Evolutionary conservation across 2,329 filamentous ascomycete genomes (phyloP), one percentile per base, ranked within the genome.

Genomic region (Aspergillus sp.): DNA sequence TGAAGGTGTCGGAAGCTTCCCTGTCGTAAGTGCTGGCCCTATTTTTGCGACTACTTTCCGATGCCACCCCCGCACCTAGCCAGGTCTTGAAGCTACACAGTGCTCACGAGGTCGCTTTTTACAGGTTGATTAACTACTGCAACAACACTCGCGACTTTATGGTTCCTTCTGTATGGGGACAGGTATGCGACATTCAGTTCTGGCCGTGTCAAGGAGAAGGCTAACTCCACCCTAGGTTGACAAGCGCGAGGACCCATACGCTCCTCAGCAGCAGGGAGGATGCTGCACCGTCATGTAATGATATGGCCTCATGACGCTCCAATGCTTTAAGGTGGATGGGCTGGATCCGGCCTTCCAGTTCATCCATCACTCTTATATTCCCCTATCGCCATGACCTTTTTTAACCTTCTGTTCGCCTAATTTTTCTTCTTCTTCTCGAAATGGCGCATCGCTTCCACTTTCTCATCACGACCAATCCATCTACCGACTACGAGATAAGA

Each of bases 101-200:
- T 19, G 19, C 19, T 19, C 19, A 19, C 19, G 4, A 19, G 5
- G 13, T 27, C 13, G n/a, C 7, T 34, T 40, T 54, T 46, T 41
- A 28, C 64, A 98, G 93, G 70, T 87, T 97, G 68, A 97, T 97
- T 68, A 88, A 89, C 58, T 97, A 97, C 75, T 97, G 91, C 73
- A 95, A 95, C 71, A 90, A 88, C 71, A 96, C 93, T 59, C 87
- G 91, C 70, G 93, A 98, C 69, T 97, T 95, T 76, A 97, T 98
- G 93, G 90, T 97, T 45, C 90, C 90, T 40, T 95, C 90, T 42
- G 88, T 94, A 69, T 98, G 93, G 93, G 91, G 91, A 57, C 81
- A 85, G 49, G 81, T 83, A 74, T 60, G 62, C 55, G 19, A 19
- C 19, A 19, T 19, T 19, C 19, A 42, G 30, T 37, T 41, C 35